Base-by-base conservation (phyloP, 495 filamentous ascomycete genomes). In the Trichoderma gamsii region DNA sequence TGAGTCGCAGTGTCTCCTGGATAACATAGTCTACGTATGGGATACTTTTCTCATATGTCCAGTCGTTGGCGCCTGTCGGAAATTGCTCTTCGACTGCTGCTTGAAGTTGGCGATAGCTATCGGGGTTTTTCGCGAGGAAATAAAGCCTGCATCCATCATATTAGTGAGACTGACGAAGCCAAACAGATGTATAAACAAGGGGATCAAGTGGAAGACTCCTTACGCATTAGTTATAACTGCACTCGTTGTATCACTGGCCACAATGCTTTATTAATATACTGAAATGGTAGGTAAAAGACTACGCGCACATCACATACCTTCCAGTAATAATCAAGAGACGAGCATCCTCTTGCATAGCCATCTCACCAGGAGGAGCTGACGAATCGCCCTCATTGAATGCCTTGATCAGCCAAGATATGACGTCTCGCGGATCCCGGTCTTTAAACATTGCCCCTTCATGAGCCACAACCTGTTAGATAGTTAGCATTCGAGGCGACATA, bases 1-100 rank as follows among this genome's bases (percentile, higher is more conserved):
- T 76, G 12, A 88, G 71, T 13, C 86, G 77, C 7, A 88, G 77
- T 1, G 80, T 75, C 70, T 88, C 86, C 38, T 84, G 79, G 68
- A 87, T 85, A 18, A 83, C 72, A 4, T 80, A 83, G 61, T 82
- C 77, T 1, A 87, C 72, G 32, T 81, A 74, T 12, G 67, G 63
- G 11, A 75, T 69, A 7, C 44, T 66, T 27, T 71, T 71, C 7
- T 72, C 70, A 51, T 72, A 71, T 27, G 71, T 67, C 74, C 74
- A 76, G 29, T 73, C 71, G 13, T 38, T 32, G 13, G 64, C 64
- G 7, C 69, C 64, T 3, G 25, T 67, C 3, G 71, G 70, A 0
- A 73, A 69, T n/a, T 46, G 25, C 25, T 44, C 35, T 12, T 69
- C 69, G 11, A 76, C 12, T 11, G 66, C 21, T 5, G 41, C 46